Conservation (phyloP, 1,139 yeast genomes). For the Spathaspora sp. region DNA sequence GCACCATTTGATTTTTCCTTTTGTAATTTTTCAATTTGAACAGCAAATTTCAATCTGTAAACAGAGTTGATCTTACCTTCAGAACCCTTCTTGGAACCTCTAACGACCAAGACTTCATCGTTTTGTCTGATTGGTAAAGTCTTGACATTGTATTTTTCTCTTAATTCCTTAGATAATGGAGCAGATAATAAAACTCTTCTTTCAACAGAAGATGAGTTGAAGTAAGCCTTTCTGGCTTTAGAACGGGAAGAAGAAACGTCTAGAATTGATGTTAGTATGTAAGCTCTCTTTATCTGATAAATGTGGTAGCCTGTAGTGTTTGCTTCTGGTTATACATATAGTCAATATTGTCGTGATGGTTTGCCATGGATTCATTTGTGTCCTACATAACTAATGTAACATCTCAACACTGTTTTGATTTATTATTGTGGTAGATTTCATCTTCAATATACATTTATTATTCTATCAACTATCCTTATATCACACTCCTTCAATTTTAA, state of each 20-base stretch:
- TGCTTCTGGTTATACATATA: no score
- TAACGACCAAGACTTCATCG: constrained; percentile 92
- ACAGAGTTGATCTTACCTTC: constrained; percentile 98
- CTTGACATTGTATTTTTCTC: constrained; percentile 95
- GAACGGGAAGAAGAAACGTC: constrained; percentile 99
- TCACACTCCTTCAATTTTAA: neutral
- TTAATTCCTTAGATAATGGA: constrained; percentile 98
- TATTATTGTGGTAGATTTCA: neutral
- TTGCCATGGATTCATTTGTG: no score
- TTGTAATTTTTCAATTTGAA: constrained; percentile 96
- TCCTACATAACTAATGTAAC: no score
- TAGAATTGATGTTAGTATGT: constrained; percentile 37
- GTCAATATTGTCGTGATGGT: no score
- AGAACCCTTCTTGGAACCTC: constrained; percentile 99
- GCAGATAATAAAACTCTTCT: constrained; percentile 97
- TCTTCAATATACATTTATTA: neutral
- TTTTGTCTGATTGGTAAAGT: constrained; percentile 98
- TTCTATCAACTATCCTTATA: neutral
- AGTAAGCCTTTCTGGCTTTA: constrained; percentile 99
- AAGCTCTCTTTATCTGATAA: neutral
- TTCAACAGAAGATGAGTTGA: constrained; percentile 94
- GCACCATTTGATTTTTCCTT: constrained; percentile 99
- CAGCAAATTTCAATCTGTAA: constrained; percentile 97
- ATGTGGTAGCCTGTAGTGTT: no score
- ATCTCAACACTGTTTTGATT: neutral